Percentiles rank a stretch among this genome's conserved stretches.
Evolutionary conservation across 2,329 filamentous ascomycete species (phyloP).

Genomic region (Cyphellophora europaea): DNA sequence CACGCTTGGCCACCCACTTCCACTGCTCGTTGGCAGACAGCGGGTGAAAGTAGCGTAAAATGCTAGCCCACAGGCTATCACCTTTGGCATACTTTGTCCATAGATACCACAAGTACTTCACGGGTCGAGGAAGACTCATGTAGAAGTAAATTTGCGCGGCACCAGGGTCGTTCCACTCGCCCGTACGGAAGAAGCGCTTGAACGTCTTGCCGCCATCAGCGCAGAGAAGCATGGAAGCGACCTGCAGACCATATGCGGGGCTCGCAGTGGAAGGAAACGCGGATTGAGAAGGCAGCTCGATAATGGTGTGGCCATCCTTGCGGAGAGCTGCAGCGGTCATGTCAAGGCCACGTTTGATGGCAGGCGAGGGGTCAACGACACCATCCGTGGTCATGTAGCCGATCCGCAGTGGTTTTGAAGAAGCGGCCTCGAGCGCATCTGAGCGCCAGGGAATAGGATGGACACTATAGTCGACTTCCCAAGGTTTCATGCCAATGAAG

Average conservation of each 20-base stretch:
- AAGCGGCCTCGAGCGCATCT: slow-evolving; percentile 50
- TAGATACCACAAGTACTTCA: slow-evolving; percentile 80
- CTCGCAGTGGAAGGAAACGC: slow-evolving; percentile 63
- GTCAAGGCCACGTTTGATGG: slow-evolving; percentile 67
- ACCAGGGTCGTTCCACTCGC: slow-evolving; percentile 72
- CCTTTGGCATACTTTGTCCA: slow-evolving; percentile 77
- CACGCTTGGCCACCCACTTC: slow-evolving; percentile 67
- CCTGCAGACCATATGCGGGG: slow-evolving; percentile 64
- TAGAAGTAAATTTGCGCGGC: slow-evolving; percentile 66
- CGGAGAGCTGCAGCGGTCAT: slow-evolving; percentile 60
- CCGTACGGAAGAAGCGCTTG: slow-evolving; percentile 63
- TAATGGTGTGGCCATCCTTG: slow-evolving; percentile 65
- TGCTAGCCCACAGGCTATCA: slow-evolving; percentile 67
- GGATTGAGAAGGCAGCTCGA: slow-evolving; percentile 37
- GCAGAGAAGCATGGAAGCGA: slow-evolving; percentile 74
- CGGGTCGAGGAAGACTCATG: slow-evolving; percentile 60
- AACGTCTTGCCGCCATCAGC: slow-evolving; percentile 76
- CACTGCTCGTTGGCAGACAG: slow-evolving; percentile 73
- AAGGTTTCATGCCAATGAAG: slow-evolving; percentile 72
- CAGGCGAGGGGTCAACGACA: slow-evolving; percentile 78
- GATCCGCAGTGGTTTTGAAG: slow-evolving; percentile 57
- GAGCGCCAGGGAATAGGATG: slow-evolving; percentile 75
- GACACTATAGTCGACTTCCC: slow-evolving; percentile 79
- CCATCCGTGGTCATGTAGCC: slow-evolving; percentile 70
- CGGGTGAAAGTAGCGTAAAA: slow-evolving; percentile 63